Evolutionary conservation across 139 green algal species (phyloP).

Genomic region (Pleodorina starrii): DNA sequence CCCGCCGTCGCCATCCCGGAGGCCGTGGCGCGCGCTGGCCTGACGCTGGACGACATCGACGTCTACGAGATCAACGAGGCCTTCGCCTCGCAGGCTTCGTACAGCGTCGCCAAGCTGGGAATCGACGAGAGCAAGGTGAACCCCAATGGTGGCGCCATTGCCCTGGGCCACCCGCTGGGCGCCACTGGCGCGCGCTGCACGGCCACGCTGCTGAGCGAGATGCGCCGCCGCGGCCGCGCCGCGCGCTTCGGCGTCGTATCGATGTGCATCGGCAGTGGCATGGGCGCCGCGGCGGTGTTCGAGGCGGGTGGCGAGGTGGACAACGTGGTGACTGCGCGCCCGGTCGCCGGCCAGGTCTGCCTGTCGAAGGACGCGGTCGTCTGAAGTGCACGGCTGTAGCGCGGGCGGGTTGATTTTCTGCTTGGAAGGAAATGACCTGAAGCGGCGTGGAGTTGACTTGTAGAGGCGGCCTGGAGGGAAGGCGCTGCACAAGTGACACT

Average conservation of each 20-base stretch:
- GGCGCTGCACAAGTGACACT: no score
- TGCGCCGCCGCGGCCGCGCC: constrained; percentile 85
- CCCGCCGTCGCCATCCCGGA: constrained; percentile 96
- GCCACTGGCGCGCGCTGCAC: constrained; percentile 89
- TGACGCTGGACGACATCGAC: constrained; percentile 95
- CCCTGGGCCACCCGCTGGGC: constrained; percentile 96
- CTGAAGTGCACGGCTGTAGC: no score
- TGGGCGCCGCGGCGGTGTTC: constrained; percentile 95
- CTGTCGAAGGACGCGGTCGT: constrained; percentile 52
- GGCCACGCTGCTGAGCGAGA: constrained; percentile 96
- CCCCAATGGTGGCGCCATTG: constrained; percentile 97
- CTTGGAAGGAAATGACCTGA: no score
- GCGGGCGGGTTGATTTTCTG: no score
- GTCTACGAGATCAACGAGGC: constrained; percentile 99
- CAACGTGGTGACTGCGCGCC: background rate
- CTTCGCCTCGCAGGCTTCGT: constrained; percentile 92
- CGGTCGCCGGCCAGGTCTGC: constrained; percentile 1
- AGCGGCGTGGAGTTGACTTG: no score
- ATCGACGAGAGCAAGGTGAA: constrained; percentile 95
- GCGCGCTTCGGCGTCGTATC: constrained; percentile 96
- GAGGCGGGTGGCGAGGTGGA: constrained; percentile 74
- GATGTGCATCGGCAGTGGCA: constrained; percentile 98
- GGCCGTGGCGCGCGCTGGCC: constrained; percentile 83
- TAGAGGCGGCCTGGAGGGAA: no score
- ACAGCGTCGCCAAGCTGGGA: constrained; percentile 89